These are phyloP conservation scores for Citrus inodora DNA, from an alignment of 345 rosid species.

Conservation along the genomic window DNA sequence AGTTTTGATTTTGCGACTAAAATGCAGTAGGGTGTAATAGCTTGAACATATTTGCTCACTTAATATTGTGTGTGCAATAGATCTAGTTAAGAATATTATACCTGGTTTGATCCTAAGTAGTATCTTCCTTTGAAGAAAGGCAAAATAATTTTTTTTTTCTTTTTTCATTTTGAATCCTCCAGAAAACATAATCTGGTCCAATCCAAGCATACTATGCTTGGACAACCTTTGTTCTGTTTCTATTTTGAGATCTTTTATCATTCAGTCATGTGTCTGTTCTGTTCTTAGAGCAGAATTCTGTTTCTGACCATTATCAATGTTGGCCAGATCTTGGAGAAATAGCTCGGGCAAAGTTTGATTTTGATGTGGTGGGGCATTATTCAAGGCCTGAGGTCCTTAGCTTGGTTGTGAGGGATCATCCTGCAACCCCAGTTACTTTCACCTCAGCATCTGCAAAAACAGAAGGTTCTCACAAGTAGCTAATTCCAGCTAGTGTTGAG, in stretches of 20 bases:
- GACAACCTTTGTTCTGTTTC: not conserved
- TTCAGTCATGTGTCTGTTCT: not conserved
- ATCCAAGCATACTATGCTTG: not conserved
- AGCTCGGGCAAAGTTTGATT: conserved; percentile 79
- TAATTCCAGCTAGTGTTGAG: not conserved
- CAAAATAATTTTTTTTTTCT: not conserved
- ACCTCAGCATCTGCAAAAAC: conserved; percentile 37
- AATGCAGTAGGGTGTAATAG: not conserved
- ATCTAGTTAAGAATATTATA: not conserved
- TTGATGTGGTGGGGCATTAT: conserved; percentile 95
- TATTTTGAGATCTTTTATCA: not conserved
- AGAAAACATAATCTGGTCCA: not conserved
- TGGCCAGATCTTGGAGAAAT: conserved; percentile 87
- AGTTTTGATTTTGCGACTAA: not conserved
- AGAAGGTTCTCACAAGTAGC: conserved; percentile 34
- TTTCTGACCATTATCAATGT: conserved; percentile 2
- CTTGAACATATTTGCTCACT: not conserved
- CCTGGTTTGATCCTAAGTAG: not conserved
- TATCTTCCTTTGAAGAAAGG: not conserved
- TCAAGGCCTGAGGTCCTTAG: conserved; percentile 92
- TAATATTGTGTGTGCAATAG: no score
- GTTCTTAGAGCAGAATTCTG: not conserved
- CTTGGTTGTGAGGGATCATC: conserved; percentile 78
- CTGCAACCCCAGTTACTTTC: conserved; percentile 63
- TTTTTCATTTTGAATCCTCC: not conserved